A percentile compares a stretch with the other conserved stretches of the same genome.
Evolutionary conservation across 2,329 filamentous ascomycete genomes (phyloP).

Genomic region (Dactylonectria estremocensis): DNA sequence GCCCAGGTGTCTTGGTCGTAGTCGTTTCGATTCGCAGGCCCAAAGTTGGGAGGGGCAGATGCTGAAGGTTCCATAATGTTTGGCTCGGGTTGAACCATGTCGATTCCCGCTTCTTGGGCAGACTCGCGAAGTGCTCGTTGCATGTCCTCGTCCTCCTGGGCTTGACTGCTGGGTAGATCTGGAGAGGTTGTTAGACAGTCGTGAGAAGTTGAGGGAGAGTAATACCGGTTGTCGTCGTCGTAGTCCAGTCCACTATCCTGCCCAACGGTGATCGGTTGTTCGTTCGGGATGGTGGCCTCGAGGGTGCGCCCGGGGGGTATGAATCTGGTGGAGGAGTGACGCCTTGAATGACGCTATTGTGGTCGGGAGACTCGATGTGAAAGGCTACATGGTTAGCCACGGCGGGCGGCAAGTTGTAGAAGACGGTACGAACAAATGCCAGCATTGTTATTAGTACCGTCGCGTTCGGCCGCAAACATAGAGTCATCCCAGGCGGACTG

Average conservation of each 20-base stretch:
- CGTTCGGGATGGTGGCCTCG: constrained; percentile 74
- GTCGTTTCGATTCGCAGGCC: constrained; percentile 69
- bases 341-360: constrained; percentile 60
- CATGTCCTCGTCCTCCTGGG: constrained; percentile 70
- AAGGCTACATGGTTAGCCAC: constrained; percentile 61
- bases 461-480: constrained; percentile 67
- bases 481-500: constrained; percentile 67
- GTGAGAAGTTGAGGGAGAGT: constrained; percentile 38
- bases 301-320: constrained; percentile 65
- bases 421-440: constrained; percentile 60
- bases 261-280: constrained; percentile 71
- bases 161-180: constrained; percentile 56
- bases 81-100: constrained; percentile 63
- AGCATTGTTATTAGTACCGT: constrained; percentile 61
- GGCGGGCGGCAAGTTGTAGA: constrained; percentile 1
- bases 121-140: constrained; percentile 71
- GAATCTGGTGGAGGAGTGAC: constrained; percentile 58
- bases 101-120: constrained; percentile 65
- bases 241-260: constrained; percentile 65
- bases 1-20: constrained; percentile 73
- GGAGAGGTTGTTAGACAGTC: constrained; percentile 45
- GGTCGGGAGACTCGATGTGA: constrained; percentile 68
- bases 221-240: constrained; percentile 60
- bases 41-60: constrained; percentile 67
- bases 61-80: constrained; percentile 62